Evolutionary conservation across 1,284 basidiomycete species (phyloP).

Genomic region (Tylopilus orsonianus): DNA sequence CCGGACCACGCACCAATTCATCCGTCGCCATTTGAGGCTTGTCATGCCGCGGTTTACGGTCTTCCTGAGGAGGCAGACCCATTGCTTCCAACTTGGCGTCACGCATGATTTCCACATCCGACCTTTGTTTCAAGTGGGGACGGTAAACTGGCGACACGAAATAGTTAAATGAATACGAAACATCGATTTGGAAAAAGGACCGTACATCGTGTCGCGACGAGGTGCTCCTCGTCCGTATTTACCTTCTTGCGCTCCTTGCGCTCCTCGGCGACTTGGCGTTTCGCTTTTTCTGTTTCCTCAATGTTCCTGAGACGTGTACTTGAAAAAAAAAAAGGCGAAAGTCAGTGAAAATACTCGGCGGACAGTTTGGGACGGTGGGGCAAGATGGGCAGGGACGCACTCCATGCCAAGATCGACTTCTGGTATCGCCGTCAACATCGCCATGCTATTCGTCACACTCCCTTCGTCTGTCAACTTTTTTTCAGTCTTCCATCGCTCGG

Average conservation of each 20-base stretch:
- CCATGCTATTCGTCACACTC: slow-evolving; percentile 86
- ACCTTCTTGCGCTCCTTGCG: slow-evolving; percentile 56
- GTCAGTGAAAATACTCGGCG: neutral
- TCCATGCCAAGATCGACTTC: slow-evolving; percentile 99
- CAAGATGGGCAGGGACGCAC: slow-evolving; percentile 49
- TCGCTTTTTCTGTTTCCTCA: slow-evolving; percentile 95
- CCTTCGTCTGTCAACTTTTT: slow-evolving; percentile 76
- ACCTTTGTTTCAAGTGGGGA: slow-evolving; percentile 74
- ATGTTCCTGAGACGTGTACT: slow-evolving; percentile 92
- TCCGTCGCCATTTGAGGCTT: slow-evolving; percentile 85
- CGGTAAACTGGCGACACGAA: slow-evolving; percentile 64
- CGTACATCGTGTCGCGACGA: slow-evolving; percentile 83
- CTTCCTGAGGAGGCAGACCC: slow-evolving; percentile 65
- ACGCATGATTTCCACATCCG: slow-evolving; percentile 82
- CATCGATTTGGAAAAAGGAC: slow-evolving; percentile 10
- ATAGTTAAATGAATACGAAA: neutral
- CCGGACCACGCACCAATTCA: slow-evolving; percentile 60
- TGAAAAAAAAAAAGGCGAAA: neutral
- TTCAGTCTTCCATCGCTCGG: slow-evolving; percentile 69
- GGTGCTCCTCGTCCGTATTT: slow-evolving; percentile 72
- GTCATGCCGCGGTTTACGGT: slow-evolving; percentile 52
- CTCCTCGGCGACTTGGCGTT: slow-evolving; percentile 78
- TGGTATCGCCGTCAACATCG: slow-evolving; percentile 95
- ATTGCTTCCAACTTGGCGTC: slow-evolving; percentile 84
- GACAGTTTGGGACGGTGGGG: too few relatives aligned